Conservation (phyloP, 2,329 filamentous ascomycete species). For the Celoporthe dispersa region DNA sequence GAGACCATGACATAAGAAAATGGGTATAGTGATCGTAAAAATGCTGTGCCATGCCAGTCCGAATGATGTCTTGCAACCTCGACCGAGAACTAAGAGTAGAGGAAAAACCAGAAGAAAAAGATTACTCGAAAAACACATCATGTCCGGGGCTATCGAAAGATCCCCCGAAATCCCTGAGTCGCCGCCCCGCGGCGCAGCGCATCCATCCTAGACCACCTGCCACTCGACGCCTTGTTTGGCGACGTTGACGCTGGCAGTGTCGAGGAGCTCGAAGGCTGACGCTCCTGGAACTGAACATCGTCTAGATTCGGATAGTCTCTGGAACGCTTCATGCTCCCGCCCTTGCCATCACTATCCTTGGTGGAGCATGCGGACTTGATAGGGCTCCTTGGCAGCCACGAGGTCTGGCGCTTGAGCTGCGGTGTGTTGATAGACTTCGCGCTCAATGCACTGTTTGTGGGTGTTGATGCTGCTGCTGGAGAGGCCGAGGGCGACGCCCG, state of each 20-base stretch:
- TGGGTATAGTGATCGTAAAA: conserved; percentile 28
- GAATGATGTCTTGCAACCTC: background rate
- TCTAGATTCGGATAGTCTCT: conserved; percentile 5
- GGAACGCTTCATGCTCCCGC: conserved; percentile 13
- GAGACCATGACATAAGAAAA: conserved; percentile 16
- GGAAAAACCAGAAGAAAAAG: background rate
- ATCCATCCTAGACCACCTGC: conserved; percentile 44
- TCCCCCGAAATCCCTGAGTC: conserved; percentile 47
- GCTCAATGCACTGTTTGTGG: conserved; percentile 27
- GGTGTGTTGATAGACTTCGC: conserved; percentile 34
- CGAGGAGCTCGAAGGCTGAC: conserved; percentile 31
- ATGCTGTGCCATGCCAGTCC: conserved; percentile 17
- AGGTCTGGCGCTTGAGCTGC: conserved; percentile 30
- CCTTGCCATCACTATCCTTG: conserved; percentile 13
- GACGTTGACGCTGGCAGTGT: conserved; percentile 27
- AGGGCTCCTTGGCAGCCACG: conserved; percentile 28
- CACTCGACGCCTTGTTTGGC: conserved; percentile 33
- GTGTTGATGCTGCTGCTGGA: conserved; percentile 12
- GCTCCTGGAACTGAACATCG: background rate
- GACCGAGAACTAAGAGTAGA: background rate
- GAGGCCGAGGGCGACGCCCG: background rate
- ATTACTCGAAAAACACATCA: background rate
- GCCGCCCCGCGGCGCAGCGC: conserved; percentile 44
- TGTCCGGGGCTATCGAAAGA: conserved; percentile 46
- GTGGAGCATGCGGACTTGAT: conserved; percentile 26